Conservation (phyloP, 2,329 filamentous ascomycete species). For the Xylariaceae sp. region DNA sequence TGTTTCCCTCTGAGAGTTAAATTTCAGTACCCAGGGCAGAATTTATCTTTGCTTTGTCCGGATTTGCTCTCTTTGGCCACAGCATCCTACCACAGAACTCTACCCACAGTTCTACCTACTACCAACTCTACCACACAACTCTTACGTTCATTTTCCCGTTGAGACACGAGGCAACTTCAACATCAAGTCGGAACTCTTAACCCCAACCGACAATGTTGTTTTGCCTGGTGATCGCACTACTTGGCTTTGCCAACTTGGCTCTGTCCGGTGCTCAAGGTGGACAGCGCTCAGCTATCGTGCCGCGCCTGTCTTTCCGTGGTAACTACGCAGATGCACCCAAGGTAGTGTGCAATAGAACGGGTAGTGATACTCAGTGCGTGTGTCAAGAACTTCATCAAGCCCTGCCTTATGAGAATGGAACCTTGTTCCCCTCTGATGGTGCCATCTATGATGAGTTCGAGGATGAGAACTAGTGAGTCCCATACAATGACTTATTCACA, state of each 20-base stretch:
- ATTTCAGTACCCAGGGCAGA: too few species aligned
- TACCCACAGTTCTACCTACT: too few species aligned
- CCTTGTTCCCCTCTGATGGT: constrained; percentile 18
- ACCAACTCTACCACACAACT: too few species aligned
- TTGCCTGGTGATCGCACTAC: background rate
- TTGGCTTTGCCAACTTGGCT: background rate
- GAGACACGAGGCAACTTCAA: background rate
- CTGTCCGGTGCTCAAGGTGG: background rate
- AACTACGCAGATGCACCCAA: background rate
- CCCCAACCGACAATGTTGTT: background rate
- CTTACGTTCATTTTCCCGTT: background rate
- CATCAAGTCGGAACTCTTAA: background rate
- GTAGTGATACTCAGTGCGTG: constrained; percentile 11
- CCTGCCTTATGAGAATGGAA: constrained; percentile 14
- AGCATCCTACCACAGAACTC: too few species aligned
- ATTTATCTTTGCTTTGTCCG: too few species aligned
- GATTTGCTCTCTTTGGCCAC: too few species aligned
- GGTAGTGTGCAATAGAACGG: background rate
- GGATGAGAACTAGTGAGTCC: constrained; percentile 23
- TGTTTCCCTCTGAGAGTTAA: too few species aligned
- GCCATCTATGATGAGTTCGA: constrained; percentile 16
- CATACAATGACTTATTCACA: background rate
- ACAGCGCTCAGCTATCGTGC: background rate
- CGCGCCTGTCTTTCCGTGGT: background rate
- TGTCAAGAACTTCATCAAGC: constrained; percentile 14